These are phyloP conservation scores for Phaeodactylum tricornutum DNA, from an alignment of 108 stramenopile species.

Conservation along the genomic window DNA sequence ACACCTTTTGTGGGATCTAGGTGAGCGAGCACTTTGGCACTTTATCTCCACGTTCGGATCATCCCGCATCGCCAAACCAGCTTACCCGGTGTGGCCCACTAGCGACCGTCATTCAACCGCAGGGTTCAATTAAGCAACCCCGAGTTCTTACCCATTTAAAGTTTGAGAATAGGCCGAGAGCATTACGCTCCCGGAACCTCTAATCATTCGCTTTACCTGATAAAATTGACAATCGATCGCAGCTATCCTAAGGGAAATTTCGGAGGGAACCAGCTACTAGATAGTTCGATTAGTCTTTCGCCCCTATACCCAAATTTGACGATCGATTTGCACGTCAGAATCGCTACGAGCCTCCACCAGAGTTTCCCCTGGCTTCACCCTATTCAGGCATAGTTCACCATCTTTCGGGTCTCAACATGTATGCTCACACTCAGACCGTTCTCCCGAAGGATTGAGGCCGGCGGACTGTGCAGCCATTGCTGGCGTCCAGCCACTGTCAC, in stretches of 20 bases:
- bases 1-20: conserved; percentile 98
- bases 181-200: conserved; percentile 88
- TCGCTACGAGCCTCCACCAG: conserved; percentile 92
- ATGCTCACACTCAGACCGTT: conserved; percentile 91
- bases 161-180: conserved; percentile 95
- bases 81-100: conserved; percentile 97
- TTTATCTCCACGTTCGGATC: conserved; percentile 95
- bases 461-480: conserved; percentile 79
- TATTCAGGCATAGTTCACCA: conserved; percentile 97
- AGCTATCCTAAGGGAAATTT: conserved; percentile 97
- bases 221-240: conserved; percentile 78
- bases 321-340: conserved; percentile 95
- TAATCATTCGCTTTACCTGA: conserved; percentile 98
- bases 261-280: conserved; percentile 96
- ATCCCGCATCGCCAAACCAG: conserved; percentile 96
- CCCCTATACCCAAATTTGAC: conserved; percentile 95
- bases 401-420: conserved; percentile 92
- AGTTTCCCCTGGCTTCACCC: conserved; percentile 94
- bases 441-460: conserved; percentile 78
- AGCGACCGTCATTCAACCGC: conserved; percentile 86
- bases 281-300: conserved; percentile 98
- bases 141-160: conserved; percentile 93
- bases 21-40: conserved; percentile 93
- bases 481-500: conserved; percentile 76
- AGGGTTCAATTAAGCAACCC: conserved; percentile 90